phyloP scores from a whole-genome alignment of 1,284 basidiomycete genomes.

The Xerocomus nothofagi region DNA sequence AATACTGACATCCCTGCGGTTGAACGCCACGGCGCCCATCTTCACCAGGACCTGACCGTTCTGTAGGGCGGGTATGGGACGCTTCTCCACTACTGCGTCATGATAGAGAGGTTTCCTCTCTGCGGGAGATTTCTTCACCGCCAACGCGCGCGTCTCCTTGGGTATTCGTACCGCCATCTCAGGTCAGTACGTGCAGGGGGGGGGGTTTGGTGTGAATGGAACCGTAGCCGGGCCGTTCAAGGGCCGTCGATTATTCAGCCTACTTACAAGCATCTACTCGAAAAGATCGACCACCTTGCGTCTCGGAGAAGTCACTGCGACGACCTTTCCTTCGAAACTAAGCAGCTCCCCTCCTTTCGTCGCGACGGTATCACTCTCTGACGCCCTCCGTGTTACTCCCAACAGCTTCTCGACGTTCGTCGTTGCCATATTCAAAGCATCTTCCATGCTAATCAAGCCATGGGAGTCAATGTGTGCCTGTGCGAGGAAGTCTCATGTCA shows the following conservation, averaged over 20 bases:
- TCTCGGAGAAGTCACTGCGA: constrained; percentile 43
- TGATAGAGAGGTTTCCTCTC: constrained; percentile 44
- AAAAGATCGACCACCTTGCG: constrained; percentile 35
- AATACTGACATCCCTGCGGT: constrained; percentile 70
- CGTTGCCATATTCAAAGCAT: constrained; percentile 28
- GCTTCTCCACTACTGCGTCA: constrained; percentile 52
- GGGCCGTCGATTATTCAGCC: not conserved
- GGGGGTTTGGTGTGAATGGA: not conserved
- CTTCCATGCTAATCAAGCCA: constrained; percentile 25
- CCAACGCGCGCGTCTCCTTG: constrained; percentile 40
- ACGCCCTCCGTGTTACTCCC: constrained; percentile 38
- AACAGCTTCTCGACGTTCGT: constrained; percentile 53
- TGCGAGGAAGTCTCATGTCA: not conserved
- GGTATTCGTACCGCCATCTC: constrained; percentile 28
- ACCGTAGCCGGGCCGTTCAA: not conserved
- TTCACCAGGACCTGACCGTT: constrained; percentile 63
- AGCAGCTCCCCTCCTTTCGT: constrained; percentile 44
- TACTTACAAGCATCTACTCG: constrained; percentile 3
- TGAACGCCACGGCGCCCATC: constrained; percentile 72
- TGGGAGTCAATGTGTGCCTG: constrained; percentile 23
- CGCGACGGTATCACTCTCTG: constrained; percentile 50
- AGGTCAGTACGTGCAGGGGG: not conserved
- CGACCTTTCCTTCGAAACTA: constrained; percentile 47
- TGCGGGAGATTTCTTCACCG: constrained; percentile 39
- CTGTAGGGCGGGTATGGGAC: constrained; percentile 48